These are phyloP conservation scores for Epichloe glyceriae DNA, from an alignment of 2,329 filamentous ascomycete species.

Conservation along the genomic window DNA sequence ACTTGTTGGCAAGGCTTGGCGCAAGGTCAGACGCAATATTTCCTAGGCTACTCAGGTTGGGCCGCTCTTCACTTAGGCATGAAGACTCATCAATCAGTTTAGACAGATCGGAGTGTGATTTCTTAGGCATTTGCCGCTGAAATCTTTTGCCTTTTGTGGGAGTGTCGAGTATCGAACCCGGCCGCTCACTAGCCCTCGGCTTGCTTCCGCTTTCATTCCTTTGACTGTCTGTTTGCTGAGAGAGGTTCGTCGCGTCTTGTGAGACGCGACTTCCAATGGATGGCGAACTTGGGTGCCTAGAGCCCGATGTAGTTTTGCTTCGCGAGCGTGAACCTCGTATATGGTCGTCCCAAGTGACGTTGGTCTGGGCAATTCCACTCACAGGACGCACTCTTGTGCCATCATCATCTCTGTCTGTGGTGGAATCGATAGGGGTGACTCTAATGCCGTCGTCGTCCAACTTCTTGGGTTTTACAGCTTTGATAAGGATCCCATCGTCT, in stretches of 20 bases:
- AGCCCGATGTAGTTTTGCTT: constrained; percentile 16
- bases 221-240: constrained; percentile 4
- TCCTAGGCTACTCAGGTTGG: constrained; percentile 13
- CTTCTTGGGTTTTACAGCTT: background rate
- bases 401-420: constrained; percentile 11
- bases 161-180: constrained; percentile 23
- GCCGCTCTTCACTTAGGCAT: constrained; percentile 17
- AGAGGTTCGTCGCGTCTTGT: constrained; percentile 12
- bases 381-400: constrained; percentile 18
- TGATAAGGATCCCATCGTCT: constrained; percentile 18
- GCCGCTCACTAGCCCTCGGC: constrained; percentile 22
- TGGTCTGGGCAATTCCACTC: constrained; percentile 15
- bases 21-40: constrained; percentile 20
- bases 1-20: constrained; percentile 32
- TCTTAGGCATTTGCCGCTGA: constrained; percentile 17
- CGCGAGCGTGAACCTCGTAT: constrained; percentile 12
- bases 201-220: constrained; percentile 11
- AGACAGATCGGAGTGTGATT: constrained; percentile 9
- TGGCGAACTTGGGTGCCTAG: constrained; percentile 10
- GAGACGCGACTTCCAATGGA: constrained; percentile 17
- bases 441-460: constrained; percentile 30
- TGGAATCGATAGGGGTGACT: constrained; percentile 21
- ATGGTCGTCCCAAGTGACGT: constrained; percentile 9
- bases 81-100: constrained; percentile 17
- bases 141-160: constrained; percentile 24